Evolutionary conservation across 768 basidiomycete genomes (phyloP), one percentile per base, ranked within the genome.

Genomic region (Pulveroboletus sp.): DNA sequence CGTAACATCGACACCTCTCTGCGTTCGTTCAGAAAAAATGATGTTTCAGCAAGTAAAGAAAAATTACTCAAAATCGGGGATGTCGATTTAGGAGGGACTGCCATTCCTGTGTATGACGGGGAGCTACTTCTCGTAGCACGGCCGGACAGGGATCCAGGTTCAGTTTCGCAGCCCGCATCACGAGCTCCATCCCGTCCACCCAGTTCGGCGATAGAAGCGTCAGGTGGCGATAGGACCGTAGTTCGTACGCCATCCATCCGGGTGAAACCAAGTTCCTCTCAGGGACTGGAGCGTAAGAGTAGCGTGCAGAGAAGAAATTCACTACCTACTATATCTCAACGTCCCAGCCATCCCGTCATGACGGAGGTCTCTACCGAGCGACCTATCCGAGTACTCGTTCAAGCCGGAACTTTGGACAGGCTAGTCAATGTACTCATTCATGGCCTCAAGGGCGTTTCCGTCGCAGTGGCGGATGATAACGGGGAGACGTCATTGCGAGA

Each of bases 381-480:
- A 3, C 83, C 88, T 0, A 71, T 92, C 32, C 80, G 88, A 11
- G 89, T 89, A 0, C 68, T 87, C 11, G 85, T 93, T 6, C 80
- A 86, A 56, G 86, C 88, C 3, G 90, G 89, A 8, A 87, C 89
- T 1, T 70, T 92, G 14, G 85, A 85, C 52, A 74, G 79, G 26
- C 72, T 93, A 2, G 85, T 92, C 9, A 80, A 82, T 37, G 77
- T 90, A 9, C 76, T 93, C 14, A 82, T 89, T 0, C 84, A 87
- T 59, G 90, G 90, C 4, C 70, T 92, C 17, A 81, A 81, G 42
- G 83, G 83, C 30, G 81, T 92, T 5, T 84, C 85, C 0, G 87
- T 90, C 0, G 84, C 86, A 0, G 85, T 89, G 5, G 81, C 90
- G 0, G 89, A 93, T 56, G 89, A 92, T 61, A 91, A 89, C 57